Base-by-base conservation (phyloP, 2,329 filamentous ascomycete genomes). In the Cercospora sp. region DNA sequence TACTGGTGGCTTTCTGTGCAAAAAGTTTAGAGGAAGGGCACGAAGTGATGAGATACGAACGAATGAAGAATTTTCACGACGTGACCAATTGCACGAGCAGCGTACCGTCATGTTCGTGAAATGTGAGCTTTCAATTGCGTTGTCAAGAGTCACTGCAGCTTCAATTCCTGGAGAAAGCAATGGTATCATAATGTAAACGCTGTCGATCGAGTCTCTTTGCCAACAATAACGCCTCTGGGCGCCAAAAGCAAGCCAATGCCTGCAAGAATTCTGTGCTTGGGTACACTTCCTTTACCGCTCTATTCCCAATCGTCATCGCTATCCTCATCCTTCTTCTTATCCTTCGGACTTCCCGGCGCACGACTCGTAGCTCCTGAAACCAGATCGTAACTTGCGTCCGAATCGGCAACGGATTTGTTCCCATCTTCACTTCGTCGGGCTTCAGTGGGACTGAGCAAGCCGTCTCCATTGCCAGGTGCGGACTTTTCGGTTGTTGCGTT, bases 351-450 rank as follows among this genome's bases (percentile, higher is more conserved):
- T 5, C 87, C 86, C 1, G 93, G 91, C 18, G 93, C 90, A 72
- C 91, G 91, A 79, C 92, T 97, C 57, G 88, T 84, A 5, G 90
- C 89, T 7, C 91, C 91, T 57, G 82, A 84, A 3, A 99, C 93
- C 37, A 99, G 86, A 79, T 99, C 95, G 79, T 99, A 99, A 82
- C 93, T 97, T 18, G 92, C 92, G 75, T 99, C 95, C 78, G 94
- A 97, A 75, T 95, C 95, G 7, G 93, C 89, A 73, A 95, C 91
- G 28, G 92, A 96, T 79, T 94, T 93, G 79, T 79, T 79, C 57
- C 84, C 81, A 79, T 93, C 91, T 76, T 97, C 93, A 75, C 93
- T 96, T 45, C 83, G 82, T 64, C 92, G 89, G 12, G 61, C 28
- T 37, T 57, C 61, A 2, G 62, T 58, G 18, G 62, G 62, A 40